Percentiles rank a stretch among this genome's conserved stretches.
Evolutionary conservation across 441 rosid species (phyloP).

Genomic region (Omphalea diandra): DNA sequence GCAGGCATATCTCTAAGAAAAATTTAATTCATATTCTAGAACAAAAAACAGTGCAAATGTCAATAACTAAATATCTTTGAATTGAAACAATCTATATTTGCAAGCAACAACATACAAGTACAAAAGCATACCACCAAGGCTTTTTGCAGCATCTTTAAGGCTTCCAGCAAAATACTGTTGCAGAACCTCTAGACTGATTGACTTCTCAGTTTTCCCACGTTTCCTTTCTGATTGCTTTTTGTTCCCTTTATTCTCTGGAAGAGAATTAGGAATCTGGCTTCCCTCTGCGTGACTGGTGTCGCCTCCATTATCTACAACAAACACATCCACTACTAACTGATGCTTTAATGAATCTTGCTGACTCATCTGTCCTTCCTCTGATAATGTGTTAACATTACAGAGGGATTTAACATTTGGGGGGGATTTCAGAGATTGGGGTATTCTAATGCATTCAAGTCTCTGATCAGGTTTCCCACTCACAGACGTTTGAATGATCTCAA

Average conservation of each 20-base stretch:
- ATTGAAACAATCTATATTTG: conserved; percentile 10
- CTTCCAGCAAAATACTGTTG: conserved; percentile 87
- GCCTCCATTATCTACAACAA: conserved; percentile 32
- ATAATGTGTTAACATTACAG: conserved; percentile 28
- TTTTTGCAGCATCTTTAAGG: conserved; percentile 94
- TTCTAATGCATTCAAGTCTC: conserved; percentile 43
- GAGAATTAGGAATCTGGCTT: conserved; percentile 26
- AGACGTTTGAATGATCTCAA: conserved; percentile 63
- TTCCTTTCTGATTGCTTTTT: conserved; percentile 54
- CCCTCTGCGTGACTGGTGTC: conserved; percentile 29
- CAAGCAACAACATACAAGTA: conserved; percentile 7
- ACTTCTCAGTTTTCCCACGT: conserved; percentile 90
- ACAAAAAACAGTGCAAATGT: conserved; percentile 15
- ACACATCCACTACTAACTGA: conserved; percentile 33
- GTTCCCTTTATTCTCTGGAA: conserved; percentile 37
- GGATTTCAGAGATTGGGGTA: conserved; percentile 33
- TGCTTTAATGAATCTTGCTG: conserved; percentile 37
- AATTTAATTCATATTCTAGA: neutral
- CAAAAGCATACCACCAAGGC: conserved; percentile 74
- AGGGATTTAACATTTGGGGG: no score
- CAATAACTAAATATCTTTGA: conserved; percentile 3
- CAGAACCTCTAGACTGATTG: conserved; percentile 84
- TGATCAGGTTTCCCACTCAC: conserved; percentile 42
- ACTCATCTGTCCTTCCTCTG: conserved; percentile 26
- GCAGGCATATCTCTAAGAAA: conserved; percentile 17